Conservation (phyloP, 2,329 filamentous ascomycete species). For the Lomentospora prolificans region DNA sequence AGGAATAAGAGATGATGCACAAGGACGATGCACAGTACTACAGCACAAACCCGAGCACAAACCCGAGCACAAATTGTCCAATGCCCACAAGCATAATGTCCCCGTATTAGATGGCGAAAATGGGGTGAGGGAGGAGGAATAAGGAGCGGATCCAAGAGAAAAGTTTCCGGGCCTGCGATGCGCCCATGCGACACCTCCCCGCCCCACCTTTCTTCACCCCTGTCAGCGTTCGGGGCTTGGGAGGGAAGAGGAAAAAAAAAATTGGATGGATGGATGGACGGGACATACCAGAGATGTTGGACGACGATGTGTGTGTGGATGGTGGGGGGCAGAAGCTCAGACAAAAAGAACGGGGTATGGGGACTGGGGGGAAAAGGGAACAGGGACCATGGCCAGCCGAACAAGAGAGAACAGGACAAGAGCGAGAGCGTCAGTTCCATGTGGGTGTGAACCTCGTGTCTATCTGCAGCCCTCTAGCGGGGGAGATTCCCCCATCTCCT, state of each 20-base stretch:
- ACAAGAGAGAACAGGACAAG: background rate
- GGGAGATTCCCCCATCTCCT: too few species aligned
- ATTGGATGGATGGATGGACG: background rate
- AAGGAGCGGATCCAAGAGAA: background rate
- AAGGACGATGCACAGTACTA: background rate
- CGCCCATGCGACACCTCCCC: conserved; percentile 3
- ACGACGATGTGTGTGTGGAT: background rate
- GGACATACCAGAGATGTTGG: too few species aligned
- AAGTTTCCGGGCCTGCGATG: conserved; percentile 9
- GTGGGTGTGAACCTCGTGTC: background rate
- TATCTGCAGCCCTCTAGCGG: background rate
- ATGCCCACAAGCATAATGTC: background rate
- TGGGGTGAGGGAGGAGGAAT: background rate
- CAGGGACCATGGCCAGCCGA: too few species aligned
- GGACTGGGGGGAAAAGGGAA: background rate
- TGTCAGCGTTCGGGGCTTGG: background rate
- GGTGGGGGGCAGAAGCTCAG: too few species aligned
- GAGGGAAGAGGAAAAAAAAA: background rate
- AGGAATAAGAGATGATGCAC: background rate
- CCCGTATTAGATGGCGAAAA: background rate
- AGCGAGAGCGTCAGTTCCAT: background rate
- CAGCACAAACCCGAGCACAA: background rate
- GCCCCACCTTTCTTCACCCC: background rate
- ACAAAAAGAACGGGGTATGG: too few species aligned
- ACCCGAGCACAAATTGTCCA: background rate